Evolutionary conservation across 2,329 filamentous ascomycete species (phyloP), one percentile per base, ranked within the genome.

Genomic region (Colletotrichum limetticola): DNA sequence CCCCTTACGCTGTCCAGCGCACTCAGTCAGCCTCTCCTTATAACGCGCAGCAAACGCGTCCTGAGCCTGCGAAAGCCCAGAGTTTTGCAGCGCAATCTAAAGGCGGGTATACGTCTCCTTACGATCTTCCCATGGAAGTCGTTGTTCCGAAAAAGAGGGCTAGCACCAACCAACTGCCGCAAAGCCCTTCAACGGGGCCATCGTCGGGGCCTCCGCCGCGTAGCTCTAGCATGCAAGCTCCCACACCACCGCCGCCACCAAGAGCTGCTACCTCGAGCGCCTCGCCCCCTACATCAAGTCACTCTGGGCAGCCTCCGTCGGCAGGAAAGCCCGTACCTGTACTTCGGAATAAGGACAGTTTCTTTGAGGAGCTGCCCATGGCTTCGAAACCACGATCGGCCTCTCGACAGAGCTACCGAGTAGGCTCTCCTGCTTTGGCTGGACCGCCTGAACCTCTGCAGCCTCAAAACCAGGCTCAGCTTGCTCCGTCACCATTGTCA

Each of bases 71-170:
- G 35, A 91, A 91, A 82, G 87, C 90, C 1, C 91, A 97, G 80
- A 98, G 96, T 82, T 99, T 98, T 82, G 94, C 90, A 6, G 93
- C 96, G 81, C 97, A 97, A 82, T 86, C 94, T 3, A 98, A 97
- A 83, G 94, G 94, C 68, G 95, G 96, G 8, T 99, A 99, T 80
- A 89, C 93, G 61, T 98, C 96, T 24, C 97, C 97, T 0, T 99
- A 98, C 78, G 97, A 99, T 83, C 87, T 99, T 24, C 97, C 97
- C 4, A 94, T 97, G 83, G 96, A 98, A 67, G 89, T 99, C 35
- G 89, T 93, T 32, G 93, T 93, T 76, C 91, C 93, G 78, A 87
- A 91, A 81, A 92, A 93, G 85, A 86, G 92, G 65, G 81, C 86
- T 6, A 91, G 89, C 78, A 86, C 89, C 77, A 90, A 90, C 71